Evolutionary conservation across 441 rosid genomes (phyloP).

Genomic region (Kokia cookei): DNA sequence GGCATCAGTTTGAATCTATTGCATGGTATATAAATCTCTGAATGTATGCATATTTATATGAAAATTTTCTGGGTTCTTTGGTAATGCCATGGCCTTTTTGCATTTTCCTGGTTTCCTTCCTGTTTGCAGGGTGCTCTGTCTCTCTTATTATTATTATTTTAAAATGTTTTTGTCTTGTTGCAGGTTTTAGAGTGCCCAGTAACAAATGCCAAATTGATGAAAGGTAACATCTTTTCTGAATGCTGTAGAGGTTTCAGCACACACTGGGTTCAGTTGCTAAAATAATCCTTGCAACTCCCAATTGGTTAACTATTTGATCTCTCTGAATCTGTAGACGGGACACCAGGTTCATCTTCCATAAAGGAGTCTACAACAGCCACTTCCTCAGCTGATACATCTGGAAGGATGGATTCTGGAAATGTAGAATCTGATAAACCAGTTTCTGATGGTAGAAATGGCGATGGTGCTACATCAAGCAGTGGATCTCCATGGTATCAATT

Average conservation of each 20-base stretch:
- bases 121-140: not conserved
- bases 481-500: constrained; percentile 93
- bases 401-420: constrained; percentile 21
- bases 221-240: constrained; percentile 29
- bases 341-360: constrained; percentile 24
- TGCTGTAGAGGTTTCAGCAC: constrained; percentile 33
- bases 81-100: not conserved
- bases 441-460: constrained; percentile 45
- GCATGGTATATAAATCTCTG: not conserved
- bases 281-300: constrained; percentile 28
- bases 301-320: constrained; percentile 27
- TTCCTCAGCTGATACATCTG: constrained; percentile 24
- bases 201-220: constrained; percentile 34
- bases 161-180: constrained; percentile 4
- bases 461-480: constrained; percentile 52
- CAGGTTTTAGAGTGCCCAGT: constrained; percentile 31
- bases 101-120: not conserved
- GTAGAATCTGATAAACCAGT: constrained; percentile 27
- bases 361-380: constrained; percentile 27
- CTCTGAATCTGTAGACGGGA: constrained; percentile 31
- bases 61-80: not conserved
- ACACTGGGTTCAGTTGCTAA: constrained; percentile 27
- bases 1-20: not conserved
- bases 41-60: not conserved
- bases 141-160: not conserved